These are phyloP conservation scores for Chrysoporthe austroafricana DNA, from an alignment of 2,329 filamentous ascomycete species.

Conservation along the genomic window DNA sequence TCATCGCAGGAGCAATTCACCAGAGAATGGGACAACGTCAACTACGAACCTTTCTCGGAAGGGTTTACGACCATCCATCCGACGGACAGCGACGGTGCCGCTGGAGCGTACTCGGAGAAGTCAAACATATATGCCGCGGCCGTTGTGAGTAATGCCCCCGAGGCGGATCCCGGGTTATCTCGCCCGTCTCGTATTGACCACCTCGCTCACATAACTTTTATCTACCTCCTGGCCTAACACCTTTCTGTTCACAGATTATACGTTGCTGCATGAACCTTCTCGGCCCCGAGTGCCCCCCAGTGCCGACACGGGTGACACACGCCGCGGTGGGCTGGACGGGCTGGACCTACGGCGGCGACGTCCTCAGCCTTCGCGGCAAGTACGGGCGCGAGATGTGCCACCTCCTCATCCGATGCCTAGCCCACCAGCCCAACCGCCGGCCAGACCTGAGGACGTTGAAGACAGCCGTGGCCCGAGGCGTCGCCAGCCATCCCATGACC, in stretches of 20 bases:
- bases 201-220: no score
- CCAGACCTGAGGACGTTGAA: background rate
- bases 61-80: constrained; percentile 2
- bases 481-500: background rate
- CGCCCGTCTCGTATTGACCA: background rate
- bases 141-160: background rate
- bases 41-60: constrained; percentile 22
- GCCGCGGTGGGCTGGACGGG: background rate
- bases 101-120: background rate
- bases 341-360: constrained; percentile 20
- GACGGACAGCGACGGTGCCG: constrained; percentile 7
- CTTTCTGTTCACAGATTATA: background rate
- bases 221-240: no score
- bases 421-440: constrained; percentile 11
- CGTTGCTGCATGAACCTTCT: background rate
- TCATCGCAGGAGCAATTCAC: constrained; percentile 13
- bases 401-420: constrained; percentile 7
- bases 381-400: constrained; percentile 9
- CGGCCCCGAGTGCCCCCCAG: background rate
- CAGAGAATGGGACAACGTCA: constrained; percentile 17
- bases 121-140: constrained; percentile 13
- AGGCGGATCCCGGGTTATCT: background rate
- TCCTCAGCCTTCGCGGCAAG: background rate
- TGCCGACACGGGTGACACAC: background rate
- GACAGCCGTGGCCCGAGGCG: background rate